Evolutionary conservation across 768 basidiomycete genomes (phyloP), one percentile per base, ranked within the genome.

Genomic region (Gloeophyllum trabeum): DNA sequence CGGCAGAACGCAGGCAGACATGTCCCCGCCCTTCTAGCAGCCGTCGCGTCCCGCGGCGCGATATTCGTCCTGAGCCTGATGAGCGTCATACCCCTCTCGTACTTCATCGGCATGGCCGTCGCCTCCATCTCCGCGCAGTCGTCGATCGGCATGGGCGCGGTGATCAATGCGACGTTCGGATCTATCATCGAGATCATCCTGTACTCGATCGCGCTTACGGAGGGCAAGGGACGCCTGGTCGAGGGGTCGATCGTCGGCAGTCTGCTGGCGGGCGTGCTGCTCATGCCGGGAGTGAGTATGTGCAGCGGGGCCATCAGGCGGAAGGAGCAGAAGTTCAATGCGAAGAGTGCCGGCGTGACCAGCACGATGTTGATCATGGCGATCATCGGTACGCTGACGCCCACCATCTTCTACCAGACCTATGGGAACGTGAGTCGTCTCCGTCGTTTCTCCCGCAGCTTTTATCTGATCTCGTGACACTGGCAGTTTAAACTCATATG

Each of bases 321-420:
- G 56, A 99, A 99, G 64, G 96, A 99, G 61, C 90, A 93, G 58
- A 88, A 80, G 51, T 99, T 99, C 69, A 99, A 99, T 54, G 96
- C 96, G n/a, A 97, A 90, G 67, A 91, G 87, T 54, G 96, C 96
- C 4, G 89, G 96, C 26, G 96, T 99, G 13, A 99, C 96, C 0
- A 96, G 92, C 58, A 96, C 96, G 69, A 94, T 99, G 89, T 61
- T 99, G 58, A 98, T 99, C 63, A 98, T 98, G 94, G 96, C 96
- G 10, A 89, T 99, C 58, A 94, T 99, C 47, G 96, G 96, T 10
- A 89, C 88, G 2, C 67, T 99, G 44, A 79, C 91, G 0, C 96
- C 96, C 2, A 98, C 96, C 1, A 58, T 99, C 55, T 99, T 99
- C 61, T 99, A 99, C 63, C 93, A 98, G 60, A 92, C 84, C 6